Percentiles rank a stretch among this genome's conserved stretches.
Evolutionary conservation across 2,329 filamentous ascomycete species (phyloP).

Genomic region (Pseudopyrenochaeta lycopersici): DNA sequence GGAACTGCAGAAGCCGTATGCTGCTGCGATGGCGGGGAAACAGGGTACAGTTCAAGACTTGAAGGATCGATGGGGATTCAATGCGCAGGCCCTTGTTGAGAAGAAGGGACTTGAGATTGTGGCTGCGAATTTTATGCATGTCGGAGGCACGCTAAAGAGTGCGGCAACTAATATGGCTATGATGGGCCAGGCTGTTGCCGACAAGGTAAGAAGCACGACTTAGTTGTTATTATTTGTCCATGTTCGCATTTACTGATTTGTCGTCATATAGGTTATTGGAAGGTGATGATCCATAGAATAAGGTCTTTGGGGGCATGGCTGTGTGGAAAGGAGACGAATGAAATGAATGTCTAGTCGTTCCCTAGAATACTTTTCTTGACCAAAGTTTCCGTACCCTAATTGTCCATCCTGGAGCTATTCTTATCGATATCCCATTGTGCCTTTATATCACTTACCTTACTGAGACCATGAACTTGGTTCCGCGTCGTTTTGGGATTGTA

Average conservation of each 20-base stretch:
- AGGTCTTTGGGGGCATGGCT: not conserved
- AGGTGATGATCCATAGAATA: not conserved
- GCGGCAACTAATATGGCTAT: constrained; percentile 19
- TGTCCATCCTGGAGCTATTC: too few species aligned
- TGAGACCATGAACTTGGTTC: too few species aligned
- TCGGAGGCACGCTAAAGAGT: constrained; percentile 26
- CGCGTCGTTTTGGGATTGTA: too few species aligned
- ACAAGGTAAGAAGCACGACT: constrained; percentile 16
- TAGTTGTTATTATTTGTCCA: not conserved
- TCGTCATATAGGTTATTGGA: not conserved
- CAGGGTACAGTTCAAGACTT: constrained; percentile 29
- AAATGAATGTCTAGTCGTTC: too few species aligned
- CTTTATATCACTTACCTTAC: too few species aligned
- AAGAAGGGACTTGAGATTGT: constrained; percentile 25
- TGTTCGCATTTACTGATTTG: not conserved
- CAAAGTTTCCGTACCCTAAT: too few species aligned
- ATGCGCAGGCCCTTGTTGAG: constrained; percentile 26
- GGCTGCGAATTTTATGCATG: constrained; percentile 27
- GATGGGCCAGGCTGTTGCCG: constrained; percentile 23
- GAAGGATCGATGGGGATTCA: constrained; percentile 34
- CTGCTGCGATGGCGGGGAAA: constrained; percentile 22
- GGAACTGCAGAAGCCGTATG: constrained; percentile 26
- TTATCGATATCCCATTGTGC: too few species aligned
- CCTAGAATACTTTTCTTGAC: too few species aligned
- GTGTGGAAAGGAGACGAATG: too few species aligned